phyloP scores from a whole-genome alignment of 2,329 filamentous ascomycete species.

The Colletotrichum eremochloae region DNA sequence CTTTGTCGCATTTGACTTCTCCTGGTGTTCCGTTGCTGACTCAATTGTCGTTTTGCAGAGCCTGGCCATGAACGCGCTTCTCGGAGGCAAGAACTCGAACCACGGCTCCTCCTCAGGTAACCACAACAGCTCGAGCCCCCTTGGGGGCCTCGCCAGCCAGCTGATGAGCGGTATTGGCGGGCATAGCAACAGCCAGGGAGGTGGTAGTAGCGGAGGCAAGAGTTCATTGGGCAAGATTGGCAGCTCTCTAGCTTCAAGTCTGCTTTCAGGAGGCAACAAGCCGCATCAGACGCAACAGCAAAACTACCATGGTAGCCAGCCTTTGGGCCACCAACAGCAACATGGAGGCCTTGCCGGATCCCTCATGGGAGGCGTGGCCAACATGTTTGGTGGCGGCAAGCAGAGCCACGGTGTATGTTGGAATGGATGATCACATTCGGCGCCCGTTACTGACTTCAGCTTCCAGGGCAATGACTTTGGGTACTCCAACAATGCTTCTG shows the following conservation, averaged over 20 bases:
- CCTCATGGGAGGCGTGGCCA: slow-evolving; percentile 68
- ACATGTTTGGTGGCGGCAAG: slow-evolving; percentile 65
- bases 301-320: slow-evolving; percentile 64
- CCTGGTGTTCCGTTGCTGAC: slow-evolving; percentile 13
- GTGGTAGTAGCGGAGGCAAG: slow-evolving; percentile 52
- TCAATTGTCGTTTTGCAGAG: slow-evolving; percentile 55
- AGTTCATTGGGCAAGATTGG: slow-evolving; percentile 66
- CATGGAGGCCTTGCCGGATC: slow-evolving; percentile 65
- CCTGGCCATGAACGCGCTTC: slow-evolving; percentile 72
- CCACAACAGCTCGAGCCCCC: slow-evolving; percentile 54
- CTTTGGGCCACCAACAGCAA: slow-evolving; percentile 51
- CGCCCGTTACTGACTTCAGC: slow-evolving; percentile 41
- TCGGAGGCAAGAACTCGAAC: slow-evolving; percentile 61
- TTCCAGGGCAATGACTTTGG: slow-evolving; percentile 70
- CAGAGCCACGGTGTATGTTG: slow-evolving; percentile 56
- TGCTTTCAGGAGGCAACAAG: slow-evolving; percentile 66
- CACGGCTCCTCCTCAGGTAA: slow-evolving; percentile 47
- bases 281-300: slow-evolving; percentile 56
- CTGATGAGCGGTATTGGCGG: slow-evolving; percentile 57
- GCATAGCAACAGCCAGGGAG: slow-evolving; percentile 46
- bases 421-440: background rate
- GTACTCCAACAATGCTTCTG: slow-evolving; percentile 63
- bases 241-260: slow-evolving; percentile 67
- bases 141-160: slow-evolving; percentile 63
- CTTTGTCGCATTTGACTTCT: slow-evolving; percentile 12